These are phyloP conservation scores for Diaporthe ilicicola DNA, from an alignment of 2,329 filamentous ascomycete species.

Conservation along the genomic window DNA sequence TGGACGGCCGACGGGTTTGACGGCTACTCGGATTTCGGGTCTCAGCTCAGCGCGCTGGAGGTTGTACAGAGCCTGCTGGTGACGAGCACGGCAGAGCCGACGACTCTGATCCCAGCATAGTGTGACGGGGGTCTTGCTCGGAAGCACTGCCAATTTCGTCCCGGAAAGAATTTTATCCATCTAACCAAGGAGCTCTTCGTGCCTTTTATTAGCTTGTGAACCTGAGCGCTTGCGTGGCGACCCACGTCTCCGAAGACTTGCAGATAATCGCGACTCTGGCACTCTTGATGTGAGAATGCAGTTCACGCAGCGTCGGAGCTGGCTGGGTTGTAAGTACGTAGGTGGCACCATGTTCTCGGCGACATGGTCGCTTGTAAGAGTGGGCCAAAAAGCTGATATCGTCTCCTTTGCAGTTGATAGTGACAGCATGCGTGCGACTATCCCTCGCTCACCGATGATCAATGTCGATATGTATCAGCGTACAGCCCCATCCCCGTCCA, in stretches of 20 bases:
- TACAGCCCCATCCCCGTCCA: neutral
- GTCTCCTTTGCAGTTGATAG: neutral
- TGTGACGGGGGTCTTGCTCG: neutral
- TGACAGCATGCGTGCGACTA: neutral
- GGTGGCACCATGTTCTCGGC: too few relatives aligned
- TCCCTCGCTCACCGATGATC: neutral
- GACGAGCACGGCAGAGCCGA: conserved; percentile 33
- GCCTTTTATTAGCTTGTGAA: neutral
- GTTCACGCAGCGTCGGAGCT: neutral
- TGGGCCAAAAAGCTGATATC: neutral
- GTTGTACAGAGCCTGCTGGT: conserved; percentile 42
- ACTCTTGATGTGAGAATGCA: neutral
- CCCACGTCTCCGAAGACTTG: neutral
- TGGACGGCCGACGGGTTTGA: conserved; percentile 45
- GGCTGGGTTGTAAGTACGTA: neutral
- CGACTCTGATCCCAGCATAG: conserved; percentile 15
- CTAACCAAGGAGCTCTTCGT: neutral
- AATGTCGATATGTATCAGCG: neutral
- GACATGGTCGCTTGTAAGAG: neutral
- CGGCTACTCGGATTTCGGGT: conserved; percentile 45
- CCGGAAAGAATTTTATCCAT: neutral
- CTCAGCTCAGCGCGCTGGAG: conserved; percentile 46
- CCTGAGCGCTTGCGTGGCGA: too few relatives aligned
- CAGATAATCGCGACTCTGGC: neutral
- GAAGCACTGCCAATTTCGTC: neutral